Base-by-base conservation (phyloP, 768 basidiomycete genomes). In the Asterophora lycoperdoides region DNA sequence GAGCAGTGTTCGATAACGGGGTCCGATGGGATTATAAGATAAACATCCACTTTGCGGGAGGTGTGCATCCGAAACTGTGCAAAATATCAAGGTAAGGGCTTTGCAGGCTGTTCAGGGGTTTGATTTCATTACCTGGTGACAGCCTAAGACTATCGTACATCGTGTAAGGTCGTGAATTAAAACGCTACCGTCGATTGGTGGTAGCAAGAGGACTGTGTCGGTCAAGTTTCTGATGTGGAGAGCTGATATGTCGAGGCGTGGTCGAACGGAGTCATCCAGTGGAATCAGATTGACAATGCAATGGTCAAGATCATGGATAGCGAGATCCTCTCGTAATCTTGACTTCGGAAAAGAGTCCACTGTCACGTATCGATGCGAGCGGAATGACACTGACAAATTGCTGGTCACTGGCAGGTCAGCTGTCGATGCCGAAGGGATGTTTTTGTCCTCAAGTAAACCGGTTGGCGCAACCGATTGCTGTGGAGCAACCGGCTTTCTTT, bases 1-100 rank as follows among this genome's bases (percentile, higher is more conserved):
- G 68, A 68, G 57, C 83, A 92, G 53, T 84, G 73, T 60, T 95
- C 93, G 37, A 94, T 90, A 64, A 91, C 74, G 1, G 92, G 91
- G 38, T 83, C 80, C 3, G 89, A 90, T 4, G 68, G 60, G 9
- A 83, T 79, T 5, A 77, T 69, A 2, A 94, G 74, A 56, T 86
- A 83, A 2, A 92, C 76, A 42, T 82, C 79, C 0, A 84, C 78
- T 8, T 70, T 51, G 0, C 61, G 71, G 1, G 92, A 91, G 15
- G 76, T 73, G 62, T 94, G 93, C 80, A 95, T 92, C 37, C 93
- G 83, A 61, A 93, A 92, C 93, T 95, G 42, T 15, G 41, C 19
- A 26, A 17, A 19, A 46, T 23, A 23, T 23, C 23, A 9, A 33
- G 34, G 28, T 46, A 30, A 28, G 51, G 28, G 19, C 11, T 32